Evolutionary conservation across 2,329 filamentous ascomycete genomes (phyloP), one percentile per base, ranked within the genome.

Genomic region (Cladosporium oxysporum): DNA sequence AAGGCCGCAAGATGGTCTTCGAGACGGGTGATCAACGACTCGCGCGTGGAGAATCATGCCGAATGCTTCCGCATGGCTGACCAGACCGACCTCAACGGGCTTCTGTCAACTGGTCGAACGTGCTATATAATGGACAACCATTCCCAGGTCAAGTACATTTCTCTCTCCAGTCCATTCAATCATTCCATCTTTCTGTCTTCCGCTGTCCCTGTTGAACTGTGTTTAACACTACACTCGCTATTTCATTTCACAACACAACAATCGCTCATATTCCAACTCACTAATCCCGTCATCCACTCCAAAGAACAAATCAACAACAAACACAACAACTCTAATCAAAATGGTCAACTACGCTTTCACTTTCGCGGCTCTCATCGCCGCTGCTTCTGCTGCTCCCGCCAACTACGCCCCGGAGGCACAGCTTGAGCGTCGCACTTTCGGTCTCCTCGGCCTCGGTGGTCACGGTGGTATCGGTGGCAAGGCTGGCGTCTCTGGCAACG

Each of bases 151-250:
- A 18, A 57, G 50, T 62, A 28, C 31, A 26, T 53, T 63, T 57
- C 50, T 47, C 37, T 47, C 61, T 63, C 33, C 33, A 63, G 50
- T 44, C 60, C 29, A 37, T 55, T 62, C 33, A 23, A 57, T 35
- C 57, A 23, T 47, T 59, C 57, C 50, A 47, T 47, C 61, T 29
- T 33, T 55, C 50, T 50, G 44, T 62, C 59, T 18, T 63, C 47
- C 61, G 61, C 50, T 63, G 23, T 49, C n/a, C 18, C 61, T 37
- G 49, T 62, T 62, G 41, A 63, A 57, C 37, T 63, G 33, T 41
- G 50, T 55, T 57, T 53, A 62, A 55, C 52, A 63, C 50, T 37
- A 63, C 61, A 44, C 50, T 63, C 61, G 61, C 61, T 63, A 55
- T 59, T 59, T 47, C 35, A 37, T 26, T 58, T 59, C 23, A 44